Base-by-base conservation (phyloP, 2,329 filamentous ascomycete genomes). In the Aspergillus niger region DNA sequence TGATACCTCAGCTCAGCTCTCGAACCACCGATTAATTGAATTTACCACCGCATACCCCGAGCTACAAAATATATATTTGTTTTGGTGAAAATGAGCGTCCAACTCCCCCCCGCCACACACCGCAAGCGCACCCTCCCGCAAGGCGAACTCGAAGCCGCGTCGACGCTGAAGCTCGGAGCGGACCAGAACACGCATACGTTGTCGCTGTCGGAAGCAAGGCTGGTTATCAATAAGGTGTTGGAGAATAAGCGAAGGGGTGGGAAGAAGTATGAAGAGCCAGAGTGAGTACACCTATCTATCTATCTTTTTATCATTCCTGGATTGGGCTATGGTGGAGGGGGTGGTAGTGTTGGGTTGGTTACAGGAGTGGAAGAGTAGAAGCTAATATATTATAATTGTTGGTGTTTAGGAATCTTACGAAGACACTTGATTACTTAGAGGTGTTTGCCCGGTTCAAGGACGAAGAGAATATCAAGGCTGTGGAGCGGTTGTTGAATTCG, bases 401-500 rank as follows among this genome's bases (percentile, higher is more conserved):
- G 38, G 30, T 24, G 17, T 3, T 43, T 11, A 79, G 75, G 54
- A 92, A 93, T 76, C 84, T 97, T 59, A 88, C 86, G 64, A 93
- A 96, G 77, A 97, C 94, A 26, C 85, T 92, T 66, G 91, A 93
- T 73, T 98, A 99, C 79, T 87, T 98, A 57, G 92, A 97, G 70
- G 88, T 92, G 64, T 99, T 99, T 79, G 90, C 93, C 17, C 91
- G 95, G 38, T 98, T 98, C 85, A 96, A 97, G 80, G 89, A 93
- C 71, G 92, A 94, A 76, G 91, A 96, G 76, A 95, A 95, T 67
- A 91, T 97, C 72, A 91, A 97, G 79, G 91, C 92, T n/a, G 92
- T 98, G 32, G 92, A 96, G 78, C 87, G 91, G 61, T 82, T 97
- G 69, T 84, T 97, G 65, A 90, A 90, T 67, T 86, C 89, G 60